Base-by-base conservation (phyloP, 805 yeast species). In the Metschnikowia orientalis region DNA sequence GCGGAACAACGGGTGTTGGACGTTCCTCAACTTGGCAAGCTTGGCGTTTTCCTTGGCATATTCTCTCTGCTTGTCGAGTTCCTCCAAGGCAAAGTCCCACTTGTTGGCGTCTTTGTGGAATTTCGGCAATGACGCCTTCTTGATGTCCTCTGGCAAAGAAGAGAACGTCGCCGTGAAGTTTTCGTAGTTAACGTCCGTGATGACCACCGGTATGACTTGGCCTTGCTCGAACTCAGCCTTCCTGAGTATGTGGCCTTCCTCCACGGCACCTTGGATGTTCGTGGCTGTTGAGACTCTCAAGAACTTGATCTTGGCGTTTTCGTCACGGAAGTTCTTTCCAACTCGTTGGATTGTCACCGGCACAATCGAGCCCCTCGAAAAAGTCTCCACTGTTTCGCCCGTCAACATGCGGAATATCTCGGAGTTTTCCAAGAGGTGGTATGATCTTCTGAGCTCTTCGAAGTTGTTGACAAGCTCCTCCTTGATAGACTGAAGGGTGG, bases 1-100 rank as follows among this genome's bases (percentile, higher is more conserved):
- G 48, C 78, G 82, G 73, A 85, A 92, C 55, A 82, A 75, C 23
- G 96, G 95, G 64, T 92, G 98, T 54, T 88, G 90, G 48, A 92
- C 74, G 44, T 85, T 81, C 53, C 95, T 77, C 20, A 79, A 74
- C 41, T 79, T 72, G 39, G 82, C 79, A 32, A 77, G 75, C 50
- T 80, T 77, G 18, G 79, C 79, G 41, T 77, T 77, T 43, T 77
- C 82, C 53, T 71, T 73, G 9, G 77, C 75, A 32, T 60, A 61
- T 45, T 80, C 90, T 30, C 61, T 65, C 29, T 66, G 73, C 13
- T 60, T 51, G 57, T 87, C 94, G n/a, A 63, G 65, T 36, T 73
- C 66, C 58, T 87, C 95, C 18, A 83, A 81, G 9, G 68, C 77
- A 43, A 75, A 68, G 52, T 90, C 90, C 97, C 97, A 89, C 46